Base-by-base conservation (phyloP, 108 stramenopile species). In the Cyclotella choctawhatcheeana region DNA sequence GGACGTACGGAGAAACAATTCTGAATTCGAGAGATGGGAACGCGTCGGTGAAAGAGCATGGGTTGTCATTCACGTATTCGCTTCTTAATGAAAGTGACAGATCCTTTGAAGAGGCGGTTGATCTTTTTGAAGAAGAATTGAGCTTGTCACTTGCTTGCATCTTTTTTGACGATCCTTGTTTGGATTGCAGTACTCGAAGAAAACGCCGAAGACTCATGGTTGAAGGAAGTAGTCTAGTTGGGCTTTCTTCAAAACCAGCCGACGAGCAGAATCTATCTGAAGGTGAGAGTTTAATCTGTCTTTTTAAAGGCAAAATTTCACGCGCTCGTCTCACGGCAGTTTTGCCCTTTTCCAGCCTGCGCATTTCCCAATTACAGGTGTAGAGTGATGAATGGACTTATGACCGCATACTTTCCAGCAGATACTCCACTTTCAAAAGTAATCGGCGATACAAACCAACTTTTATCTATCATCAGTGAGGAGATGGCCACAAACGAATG, bases 61-160 rank as follows among this genome's bases (percentile, higher is more conserved):
- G 32, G 30, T 25, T 74, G 8, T 21, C 55, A 5, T 81, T 74
- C 56, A 58, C 44, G 0, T 81, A 81, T 37, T 35, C 80, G 13
- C 52, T 81, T 30, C 40, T 58, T 18, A 58, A 68, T 32, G 69
- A 58, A 21, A 55, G 29, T 37, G 68, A 44, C 10, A 33, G 26
- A 1, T 22, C 69, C 3, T 37, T 59, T 25, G 48, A 40, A 1
- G 63, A 65, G 37, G 35, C 52, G 24, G 54, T 81, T 22, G 56
- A 61, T 45, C 44, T 51, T 35, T 81, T 81, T 37, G 80, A 81
- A 58, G 33, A 58, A n/a, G 73, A 81, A 33, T 58, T 81, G 56
- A 70, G 58, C 52, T 45, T 16, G 27, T 54, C 47, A 30, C 44
- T 81, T 33, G 73, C 73, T 21, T 81, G 80, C 50, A 27, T 45